These are phyloP conservation scores for Debaryomyces prosopidis DNA, from an alignment of 805 yeast species.

Conservation along the genomic window DNA sequence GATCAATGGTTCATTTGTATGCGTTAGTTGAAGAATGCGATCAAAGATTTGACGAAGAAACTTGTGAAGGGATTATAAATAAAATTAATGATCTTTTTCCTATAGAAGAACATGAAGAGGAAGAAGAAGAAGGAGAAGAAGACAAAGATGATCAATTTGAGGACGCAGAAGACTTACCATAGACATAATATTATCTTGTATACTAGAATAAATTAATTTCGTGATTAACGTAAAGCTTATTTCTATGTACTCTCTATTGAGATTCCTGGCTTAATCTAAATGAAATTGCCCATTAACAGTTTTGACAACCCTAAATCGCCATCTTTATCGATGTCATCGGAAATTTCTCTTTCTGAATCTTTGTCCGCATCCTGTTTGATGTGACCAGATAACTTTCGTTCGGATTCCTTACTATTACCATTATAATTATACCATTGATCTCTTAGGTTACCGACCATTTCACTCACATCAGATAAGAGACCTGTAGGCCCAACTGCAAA, in stretches of 20 bases:
- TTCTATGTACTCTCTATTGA: no score
- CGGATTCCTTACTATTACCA: slow-evolving; percentile 2
- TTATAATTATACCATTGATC: slow-evolving; percentile 31
- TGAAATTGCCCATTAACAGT: slow-evolving; percentile 22
- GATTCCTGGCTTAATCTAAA: no score
- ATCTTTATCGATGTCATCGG: slow-evolving; percentile 4
- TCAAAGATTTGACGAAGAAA: slow-evolving; percentile 70
- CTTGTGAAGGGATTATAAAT: slow-evolving; percentile 58
- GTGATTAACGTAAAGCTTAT: no score
- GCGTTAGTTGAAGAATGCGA: slow-evolving; percentile 92
- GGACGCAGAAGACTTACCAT: slow-evolving; percentile 6
- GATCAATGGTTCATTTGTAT: slow-evolving; percentile 74
- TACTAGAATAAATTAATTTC: slow-evolving; percentile 3
- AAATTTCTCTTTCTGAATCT: background rate
- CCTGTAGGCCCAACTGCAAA: slow-evolving; percentile 71
- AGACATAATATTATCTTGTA: slow-evolving; percentile 2
- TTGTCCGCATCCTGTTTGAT: background rate
- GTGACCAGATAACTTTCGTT: background rate
- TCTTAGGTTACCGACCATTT: slow-evolving; percentile 49
- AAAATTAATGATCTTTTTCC: slow-evolving; percentile 59
- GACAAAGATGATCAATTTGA: slow-evolving; percentile 17
- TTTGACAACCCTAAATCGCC: slow-evolving; percentile 12
- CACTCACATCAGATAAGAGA: slow-evolving; percentile 62
- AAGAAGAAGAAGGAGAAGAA: slow-evolving; percentile 22
- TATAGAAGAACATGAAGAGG: slow-evolving; percentile 29